Conservation (phyloP, 257 asterid species). For the Rauvolfia tetraphylla region DNA sequence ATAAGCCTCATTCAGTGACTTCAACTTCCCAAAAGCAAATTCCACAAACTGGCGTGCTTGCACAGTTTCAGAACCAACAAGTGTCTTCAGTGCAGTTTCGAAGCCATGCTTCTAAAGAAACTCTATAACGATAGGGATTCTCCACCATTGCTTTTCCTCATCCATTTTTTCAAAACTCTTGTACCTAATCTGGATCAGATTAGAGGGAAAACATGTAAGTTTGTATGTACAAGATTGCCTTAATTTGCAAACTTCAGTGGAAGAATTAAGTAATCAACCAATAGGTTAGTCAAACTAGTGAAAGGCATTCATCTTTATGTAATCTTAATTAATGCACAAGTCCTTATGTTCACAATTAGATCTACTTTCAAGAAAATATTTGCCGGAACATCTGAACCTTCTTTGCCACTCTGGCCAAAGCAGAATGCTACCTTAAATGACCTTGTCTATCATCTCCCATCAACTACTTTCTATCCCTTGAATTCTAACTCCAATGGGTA, state of each 20-base stretch:
- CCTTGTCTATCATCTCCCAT: not conserved
- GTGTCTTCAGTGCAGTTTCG: conserved; percentile 72
- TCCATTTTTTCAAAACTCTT: conserved; percentile 82
- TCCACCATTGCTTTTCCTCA: conserved; percentile 94
- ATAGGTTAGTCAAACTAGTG: not conserved
- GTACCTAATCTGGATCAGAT: conserved; percentile 64
- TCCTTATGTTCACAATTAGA: not conserved
- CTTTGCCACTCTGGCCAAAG: not conserved
- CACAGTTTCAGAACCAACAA: conserved; percentile 83
- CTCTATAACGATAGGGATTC: conserved; percentile 75
- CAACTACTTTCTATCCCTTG: not conserved
- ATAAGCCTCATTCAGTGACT: conserved; percentile 65
- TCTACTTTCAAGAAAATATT: not conserved
- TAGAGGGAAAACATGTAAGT: conserved; percentile 13
- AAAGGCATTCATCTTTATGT: not conserved
- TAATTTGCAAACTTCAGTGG: not conserved
- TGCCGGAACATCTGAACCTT: not conserved
- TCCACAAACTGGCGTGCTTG: conserved; percentile 91
- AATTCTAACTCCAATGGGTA: not conserved
- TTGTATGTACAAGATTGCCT: not conserved
- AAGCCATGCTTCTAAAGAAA: conserved; percentile 73
- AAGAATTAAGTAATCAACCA: not conserved
- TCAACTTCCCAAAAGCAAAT: conserved; percentile 84
- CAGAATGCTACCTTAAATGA: not conserved
- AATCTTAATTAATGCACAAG: not conserved